Percentiles rank a stretch among this genome's conserved stretches.
Conservation (phyloP, 2,329 filamentous ascomycete species). For the Colletotrichum abscissum region DNA sequence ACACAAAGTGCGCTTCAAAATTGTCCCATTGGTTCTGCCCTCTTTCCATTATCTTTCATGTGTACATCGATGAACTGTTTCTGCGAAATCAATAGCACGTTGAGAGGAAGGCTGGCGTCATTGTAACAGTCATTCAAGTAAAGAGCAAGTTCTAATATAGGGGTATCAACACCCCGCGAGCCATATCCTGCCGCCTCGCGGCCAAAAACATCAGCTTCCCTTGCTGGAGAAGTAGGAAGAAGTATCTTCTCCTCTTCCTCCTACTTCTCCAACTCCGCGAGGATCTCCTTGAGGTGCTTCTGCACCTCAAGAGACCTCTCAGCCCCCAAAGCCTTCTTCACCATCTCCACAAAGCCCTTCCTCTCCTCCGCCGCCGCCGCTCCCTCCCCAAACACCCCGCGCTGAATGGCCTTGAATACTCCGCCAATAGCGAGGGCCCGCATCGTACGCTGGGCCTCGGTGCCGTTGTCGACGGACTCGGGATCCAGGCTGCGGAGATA, state of each 20-base stretch:
- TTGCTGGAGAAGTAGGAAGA: not conserved
- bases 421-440: constrained; percentile 59
- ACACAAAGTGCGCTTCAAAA: too few relatives aligned
- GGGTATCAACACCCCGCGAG: constrained; percentile 8
- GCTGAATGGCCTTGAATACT: constrained; percentile 53
- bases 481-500: constrained; percentile 62
- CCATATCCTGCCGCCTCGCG: not conserved
- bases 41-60: too few relatives aligned
- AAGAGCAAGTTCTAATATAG: not conserved
- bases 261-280: constrained; percentile 43
- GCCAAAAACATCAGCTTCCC: not conserved
- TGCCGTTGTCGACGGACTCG: constrained; percentile 57
- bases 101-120: too few relatives aligned
- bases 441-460: constrained; percentile 62
- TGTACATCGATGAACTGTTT: too few relatives aligned
- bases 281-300: constrained; percentile 52
- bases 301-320: constrained; percentile 61
- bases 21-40: too few relatives aligned
- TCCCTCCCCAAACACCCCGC: constrained; percentile 53
- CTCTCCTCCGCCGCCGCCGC: constrained; percentile 35
- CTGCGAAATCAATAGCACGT: too few relatives aligned
- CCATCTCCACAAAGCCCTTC: constrained; percentile 41
- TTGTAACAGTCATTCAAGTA: not conserved
- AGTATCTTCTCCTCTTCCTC: too few relatives aligned
- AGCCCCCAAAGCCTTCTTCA: constrained; percentile 47